Evolutionary conservation across 2,329 filamentous ascomycete species (phyloP).

Genomic region (Ceratocystis cacaofunesta): DNA sequence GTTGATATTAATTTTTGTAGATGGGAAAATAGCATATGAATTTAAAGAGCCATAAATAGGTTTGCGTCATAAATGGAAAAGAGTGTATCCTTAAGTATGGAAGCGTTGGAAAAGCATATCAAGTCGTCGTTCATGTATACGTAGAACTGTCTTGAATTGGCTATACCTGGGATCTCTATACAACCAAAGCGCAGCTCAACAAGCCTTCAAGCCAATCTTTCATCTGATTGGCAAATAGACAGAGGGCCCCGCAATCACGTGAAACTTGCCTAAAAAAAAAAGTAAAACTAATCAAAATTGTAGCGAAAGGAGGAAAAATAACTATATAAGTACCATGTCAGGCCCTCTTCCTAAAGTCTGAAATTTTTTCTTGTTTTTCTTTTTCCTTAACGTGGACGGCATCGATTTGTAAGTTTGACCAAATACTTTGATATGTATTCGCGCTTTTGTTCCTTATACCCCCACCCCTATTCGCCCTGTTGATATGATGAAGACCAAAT

Average conservation of each 20-base stretch:
- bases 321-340: conserved; percentile 7
- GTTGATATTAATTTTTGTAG: too few species aligned
- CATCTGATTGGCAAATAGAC: not conserved
- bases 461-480: conserved; percentile 14
- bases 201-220: not conserved
- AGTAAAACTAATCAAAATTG: not conserved
- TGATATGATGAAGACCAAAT: conserved; percentile 38
- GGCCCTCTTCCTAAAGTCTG: not conserved
- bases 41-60: too few species aligned
- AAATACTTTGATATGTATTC: not conserved
- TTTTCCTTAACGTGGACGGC: conserved; percentile 10
- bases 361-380: conserved; percentile 7
- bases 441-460: not conserved
- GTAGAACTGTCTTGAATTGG: not conserved
- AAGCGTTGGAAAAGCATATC: too few species aligned
- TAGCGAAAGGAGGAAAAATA: not conserved
- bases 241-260: conserved; percentile 5
- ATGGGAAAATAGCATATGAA: too few species aligned
- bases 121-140: too few species aligned
- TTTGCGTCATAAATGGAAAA: not conserved
- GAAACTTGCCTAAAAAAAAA: not conserved
- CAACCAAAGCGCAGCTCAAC: not conserved
- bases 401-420: conserved; percentile 24
- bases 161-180: not conserved
- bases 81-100: too few species aligned